Evolutionary conservation across 2,329 filamentous ascomycete genomes (phyloP).

Genomic region (Claviceps pazoutovae): DNA sequence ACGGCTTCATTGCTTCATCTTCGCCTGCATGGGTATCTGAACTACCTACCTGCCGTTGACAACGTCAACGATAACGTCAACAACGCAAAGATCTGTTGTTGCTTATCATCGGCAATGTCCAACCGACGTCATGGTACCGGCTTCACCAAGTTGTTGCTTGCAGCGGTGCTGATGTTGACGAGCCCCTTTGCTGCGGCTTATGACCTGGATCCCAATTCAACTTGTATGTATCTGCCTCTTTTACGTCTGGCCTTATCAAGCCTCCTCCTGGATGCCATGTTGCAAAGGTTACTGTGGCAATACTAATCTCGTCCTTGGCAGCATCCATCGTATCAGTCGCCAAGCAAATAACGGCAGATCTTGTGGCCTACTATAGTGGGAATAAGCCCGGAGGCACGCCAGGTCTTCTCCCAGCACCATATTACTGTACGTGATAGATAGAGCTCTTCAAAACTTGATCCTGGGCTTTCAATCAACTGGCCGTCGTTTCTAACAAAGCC

Average conservation of each 20-base stretch:
- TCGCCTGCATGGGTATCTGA: background rate
- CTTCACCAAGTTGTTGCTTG: background rate
- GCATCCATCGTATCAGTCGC: constrained; percentile 36
- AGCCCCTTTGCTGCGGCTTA: constrained; percentile 18
- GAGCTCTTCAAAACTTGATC: background rate
- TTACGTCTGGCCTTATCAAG: background rate
- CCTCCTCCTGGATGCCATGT: background rate
- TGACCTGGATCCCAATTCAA: constrained; percentile 23
- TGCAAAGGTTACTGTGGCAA: background rate
- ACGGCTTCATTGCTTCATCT: background rate
- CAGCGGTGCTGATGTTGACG: constrained; percentile 1
- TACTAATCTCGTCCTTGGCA: constrained; percentile 12
- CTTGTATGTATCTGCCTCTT: constrained; percentile 13
- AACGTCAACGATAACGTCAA: background rate
- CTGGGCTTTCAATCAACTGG: background rate
- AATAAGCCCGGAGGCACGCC: constrained; percentile 35
- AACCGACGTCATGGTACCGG: background rate
- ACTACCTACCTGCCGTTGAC: background rate
- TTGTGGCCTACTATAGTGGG: constrained; percentile 30
- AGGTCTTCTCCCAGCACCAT: constrained; percentile 37
- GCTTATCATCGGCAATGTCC: background rate
- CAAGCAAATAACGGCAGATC: constrained; percentile 35
- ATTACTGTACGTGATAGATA: constrained; percentile 33
- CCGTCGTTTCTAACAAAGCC: constrained; percentile 1
- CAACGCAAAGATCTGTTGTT: background rate